Conservation (phyloP, 1,139 yeast species). For the Yamadazyma atlantica region DNA sequence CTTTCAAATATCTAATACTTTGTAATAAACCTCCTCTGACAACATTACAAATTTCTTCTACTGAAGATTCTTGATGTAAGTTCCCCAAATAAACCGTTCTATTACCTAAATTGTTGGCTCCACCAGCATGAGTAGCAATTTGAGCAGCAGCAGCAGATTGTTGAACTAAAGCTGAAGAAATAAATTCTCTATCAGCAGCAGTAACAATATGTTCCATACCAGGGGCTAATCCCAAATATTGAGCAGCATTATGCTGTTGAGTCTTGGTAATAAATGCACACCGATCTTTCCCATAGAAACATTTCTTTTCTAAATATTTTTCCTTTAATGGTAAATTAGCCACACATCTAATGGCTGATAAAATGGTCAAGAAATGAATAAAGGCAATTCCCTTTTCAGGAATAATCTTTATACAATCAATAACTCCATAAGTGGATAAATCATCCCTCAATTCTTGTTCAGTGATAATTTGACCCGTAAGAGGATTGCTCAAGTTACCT, state of each 20-base stretch:
- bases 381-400: slow-evolving; percentile 63
- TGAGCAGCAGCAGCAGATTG: slow-evolving; percentile 74
- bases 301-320: slow-evolving; percentile 55
- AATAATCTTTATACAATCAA: slow-evolving; percentile 57
- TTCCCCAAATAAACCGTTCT: slow-evolving; percentile 90
- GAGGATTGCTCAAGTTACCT: slow-evolving; percentile 62
- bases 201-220: slow-evolving; percentile 84
- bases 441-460: slow-evolving; percentile 57
- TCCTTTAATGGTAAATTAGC: slow-evolving; percentile 55
- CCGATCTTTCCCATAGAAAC: slow-evolving; percentile 63
- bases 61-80: slow-evolving; percentile 78
- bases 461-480: slow-evolving; percentile 48
- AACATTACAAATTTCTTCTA: slow-evolving; percentile 91
- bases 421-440: slow-evolving; percentile 51
- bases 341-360: slow-evolving; percentile 60
- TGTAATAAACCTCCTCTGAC: slow-evolving; percentile 92
- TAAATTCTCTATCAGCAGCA: slow-evolving; percentile 72
- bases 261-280: slow-evolving; percentile 84
- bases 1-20: slow-evolving; percentile 67
- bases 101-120: slow-evolving; percentile 80
- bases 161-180: slow-evolving; percentile 59
- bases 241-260: slow-evolving; percentile 96
- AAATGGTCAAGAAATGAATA: slow-evolving; percentile 57
- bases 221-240: slow-evolving; percentile 86
- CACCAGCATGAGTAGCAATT: slow-evolving; percentile 73